Evolutionary conservation across 345 rosid species (phyloP).

Genomic region (Eutrema japonicum): DNA sequence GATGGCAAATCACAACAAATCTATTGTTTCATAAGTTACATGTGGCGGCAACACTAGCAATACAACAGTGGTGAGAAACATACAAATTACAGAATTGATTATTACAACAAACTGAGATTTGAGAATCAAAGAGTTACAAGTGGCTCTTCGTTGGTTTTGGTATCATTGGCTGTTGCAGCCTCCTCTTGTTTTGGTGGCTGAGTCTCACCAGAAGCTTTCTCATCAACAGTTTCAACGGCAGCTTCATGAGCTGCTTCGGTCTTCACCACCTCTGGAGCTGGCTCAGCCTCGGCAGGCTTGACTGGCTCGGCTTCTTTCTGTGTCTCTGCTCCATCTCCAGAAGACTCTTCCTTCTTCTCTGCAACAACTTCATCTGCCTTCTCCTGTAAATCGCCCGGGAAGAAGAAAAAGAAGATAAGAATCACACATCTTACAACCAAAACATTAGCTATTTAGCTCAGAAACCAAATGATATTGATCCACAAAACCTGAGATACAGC

Average conservation of each 20-base stretch:
- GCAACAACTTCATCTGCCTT: slow-evolving; percentile 41
- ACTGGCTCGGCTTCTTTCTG: slow-evolving; percentile 44
- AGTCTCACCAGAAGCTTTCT: slow-evolving; percentile 31
- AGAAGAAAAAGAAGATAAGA: background rate
- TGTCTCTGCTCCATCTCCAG: slow-evolving; percentile 50
- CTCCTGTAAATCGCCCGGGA: slow-evolving; percentile 30
- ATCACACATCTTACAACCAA: slow-evolving; percentile 13
- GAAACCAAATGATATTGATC: slow-evolving; percentile 15
- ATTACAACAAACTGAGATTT: slow-evolving; percentile 7
- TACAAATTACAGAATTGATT: slow-evolving; percentile 24
- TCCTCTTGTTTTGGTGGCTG: slow-evolving; percentile 42
- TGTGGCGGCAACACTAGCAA: slow-evolving; percentile 26
- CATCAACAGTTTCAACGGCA: slow-evolving; percentile 17
- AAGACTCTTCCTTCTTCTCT: slow-evolving; percentile 47
- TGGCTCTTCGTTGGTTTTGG: slow-evolving; percentile 48
- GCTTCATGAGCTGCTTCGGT: slow-evolving; percentile 26
- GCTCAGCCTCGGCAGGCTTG: slow-evolving; percentile 34
- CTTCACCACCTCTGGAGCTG: slow-evolving; percentile 32
- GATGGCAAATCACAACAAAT: slow-evolving; percentile 15
- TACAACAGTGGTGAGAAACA: slow-evolving; percentile 26
- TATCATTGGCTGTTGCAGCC: slow-evolving; percentile 32
- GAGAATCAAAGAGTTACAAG: slow-evolving; percentile 46
- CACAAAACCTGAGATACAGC: slow-evolving; percentile 31
- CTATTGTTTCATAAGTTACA: slow-evolving; percentile 22
- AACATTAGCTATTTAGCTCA: background rate